A percentile compares a stretch with the other conserved stretches of the same genome.
Evolutionary conservation across 495 filamentous ascomycete species (phyloP).

Genomic region (Bryoglossum gracile): DNA sequence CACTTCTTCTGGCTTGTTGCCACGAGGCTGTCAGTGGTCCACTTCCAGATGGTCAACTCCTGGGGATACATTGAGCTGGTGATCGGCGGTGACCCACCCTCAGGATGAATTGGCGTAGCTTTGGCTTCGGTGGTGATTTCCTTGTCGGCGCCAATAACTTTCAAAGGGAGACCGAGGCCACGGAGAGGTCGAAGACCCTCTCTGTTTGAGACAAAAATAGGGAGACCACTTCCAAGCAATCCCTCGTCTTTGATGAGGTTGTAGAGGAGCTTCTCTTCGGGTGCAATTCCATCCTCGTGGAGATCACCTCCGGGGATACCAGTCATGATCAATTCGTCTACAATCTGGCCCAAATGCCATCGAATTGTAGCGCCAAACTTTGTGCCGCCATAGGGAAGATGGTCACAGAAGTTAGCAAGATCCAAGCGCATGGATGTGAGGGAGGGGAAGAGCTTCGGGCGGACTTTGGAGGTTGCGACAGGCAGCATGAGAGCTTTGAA

Average conservation of each 20-base stretch:
- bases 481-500: conserved; percentile 30
- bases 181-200: conserved; percentile 23
- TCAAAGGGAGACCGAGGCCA: conserved; percentile 15
- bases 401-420: conserved; percentile 38
- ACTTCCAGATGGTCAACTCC: conserved; percentile 39
- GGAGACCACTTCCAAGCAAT: conserved; percentile 30
- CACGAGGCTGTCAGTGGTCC: conserved; percentile 29
- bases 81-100: conserved; percentile 33
- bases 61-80: conserved; percentile 30
- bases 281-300: conserved; percentile 22
- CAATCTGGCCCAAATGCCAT: conserved; percentile 36
- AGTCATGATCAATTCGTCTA: conserved; percentile 38
- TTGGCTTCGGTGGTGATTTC: conserved; percentile 20
- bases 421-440: conserved; percentile 38
- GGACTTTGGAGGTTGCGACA: conserved; percentile 4
- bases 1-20: conserved; percentile 30
- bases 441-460: conserved; percentile 34
- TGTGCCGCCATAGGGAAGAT: conserved; percentile 27
- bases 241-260: conserved; percentile 40
- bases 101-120: conserved; percentile 24
- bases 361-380: conserved; percentile 30
- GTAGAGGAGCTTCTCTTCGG: conserved; percentile 29
- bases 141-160: conserved; percentile 10
- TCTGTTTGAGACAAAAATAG: conserved; percentile 28
- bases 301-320: conserved; percentile 30